Percentiles rank a stretch among this genome's conserved stretches.
phyloP scores from a whole-genome alignment of 257 asterid species.

The Avicennia marina region DNA sequence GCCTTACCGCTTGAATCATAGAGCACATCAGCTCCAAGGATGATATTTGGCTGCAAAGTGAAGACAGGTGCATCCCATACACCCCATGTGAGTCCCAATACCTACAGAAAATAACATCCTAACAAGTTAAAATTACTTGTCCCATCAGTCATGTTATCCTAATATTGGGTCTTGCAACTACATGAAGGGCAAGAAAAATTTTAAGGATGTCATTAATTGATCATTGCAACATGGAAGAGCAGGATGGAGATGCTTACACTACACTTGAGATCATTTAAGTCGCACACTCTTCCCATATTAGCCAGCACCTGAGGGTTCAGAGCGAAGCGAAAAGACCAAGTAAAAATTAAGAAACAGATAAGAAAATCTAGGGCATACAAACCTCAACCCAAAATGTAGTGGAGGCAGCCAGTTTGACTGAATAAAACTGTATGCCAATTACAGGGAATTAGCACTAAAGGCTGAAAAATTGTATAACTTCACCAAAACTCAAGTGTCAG shows the following conservation, averaged over 20 bases:
- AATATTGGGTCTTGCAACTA: slow-evolving; percentile 2
- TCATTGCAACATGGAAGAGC: slow-evolving; percentile 5
- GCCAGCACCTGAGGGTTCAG: slow-evolving; percentile 62
- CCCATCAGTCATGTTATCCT: neutral
- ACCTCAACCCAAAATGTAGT: too few species aligned
- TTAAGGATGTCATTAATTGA: neutral
- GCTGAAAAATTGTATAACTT: neutral
- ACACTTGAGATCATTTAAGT: slow-evolving; percentile 60
- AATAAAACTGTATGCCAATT: too few species aligned
- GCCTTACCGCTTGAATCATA: slow-evolving; percentile 68
- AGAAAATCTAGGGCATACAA: too few species aligned
- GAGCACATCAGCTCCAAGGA: slow-evolving; percentile 95
- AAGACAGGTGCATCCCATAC: slow-evolving; percentile 64
- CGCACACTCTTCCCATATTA: slow-evolving; percentile 68
- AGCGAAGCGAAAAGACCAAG: too few species aligned
- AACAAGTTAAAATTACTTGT: neutral
- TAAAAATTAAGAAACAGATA: neutral
- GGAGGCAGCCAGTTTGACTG: too few species aligned
- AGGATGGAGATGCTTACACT: slow-evolving; percentile 34
- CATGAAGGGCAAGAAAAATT: neutral
- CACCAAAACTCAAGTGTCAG: neutral
- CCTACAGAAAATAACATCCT: slow-evolving; percentile 33
- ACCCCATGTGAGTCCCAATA: slow-evolving; percentile 88
- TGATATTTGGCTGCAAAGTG: slow-evolving; percentile 64
- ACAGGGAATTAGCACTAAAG: too few species aligned